phyloP scores from a whole-genome alignment of 2,329 filamentous ascomycete species.

The Aspergillus cejpii region DNA sequence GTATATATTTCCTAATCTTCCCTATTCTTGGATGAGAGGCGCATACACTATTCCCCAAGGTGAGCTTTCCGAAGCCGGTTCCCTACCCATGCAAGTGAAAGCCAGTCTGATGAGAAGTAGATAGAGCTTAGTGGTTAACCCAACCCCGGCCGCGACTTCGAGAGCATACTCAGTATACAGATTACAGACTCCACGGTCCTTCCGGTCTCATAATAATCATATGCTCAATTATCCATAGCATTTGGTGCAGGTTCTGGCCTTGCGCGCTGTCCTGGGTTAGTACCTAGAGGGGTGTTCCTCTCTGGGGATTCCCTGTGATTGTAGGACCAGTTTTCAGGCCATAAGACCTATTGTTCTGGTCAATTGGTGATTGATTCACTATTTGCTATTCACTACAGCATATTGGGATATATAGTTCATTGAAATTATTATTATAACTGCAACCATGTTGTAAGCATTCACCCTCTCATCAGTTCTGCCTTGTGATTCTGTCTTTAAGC shows the following conservation, averaged over 20 bases:
- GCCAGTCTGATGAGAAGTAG: no score
- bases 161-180: no score
- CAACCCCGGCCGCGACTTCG: no score
- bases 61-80: no score
- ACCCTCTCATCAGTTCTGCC: conserved; percentile 3
- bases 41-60: no score
- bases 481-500: conserved; percentile 1
- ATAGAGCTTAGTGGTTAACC: no score
- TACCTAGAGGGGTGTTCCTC: conserved; percentile 12
- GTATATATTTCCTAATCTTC: no score
- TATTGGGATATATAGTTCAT: conserved; percentile 3
- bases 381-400: neutral
- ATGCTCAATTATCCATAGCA: neutral
- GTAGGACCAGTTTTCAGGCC: conserved; percentile 4
- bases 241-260: neutral
- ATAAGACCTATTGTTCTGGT: neutral
- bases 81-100: no score
- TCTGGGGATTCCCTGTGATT: conserved; percentile 7
- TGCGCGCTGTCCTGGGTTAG: conserved; percentile 6
- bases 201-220: no score
- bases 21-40: no score
- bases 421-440: conserved; percentile 3
- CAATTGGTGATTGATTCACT: neutral
- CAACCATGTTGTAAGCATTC: conserved; percentile 22
- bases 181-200: no score